phyloP scores from a whole-genome alignment of 176 grass and related monocot genomes.

The Triticum monococcum region DNA sequence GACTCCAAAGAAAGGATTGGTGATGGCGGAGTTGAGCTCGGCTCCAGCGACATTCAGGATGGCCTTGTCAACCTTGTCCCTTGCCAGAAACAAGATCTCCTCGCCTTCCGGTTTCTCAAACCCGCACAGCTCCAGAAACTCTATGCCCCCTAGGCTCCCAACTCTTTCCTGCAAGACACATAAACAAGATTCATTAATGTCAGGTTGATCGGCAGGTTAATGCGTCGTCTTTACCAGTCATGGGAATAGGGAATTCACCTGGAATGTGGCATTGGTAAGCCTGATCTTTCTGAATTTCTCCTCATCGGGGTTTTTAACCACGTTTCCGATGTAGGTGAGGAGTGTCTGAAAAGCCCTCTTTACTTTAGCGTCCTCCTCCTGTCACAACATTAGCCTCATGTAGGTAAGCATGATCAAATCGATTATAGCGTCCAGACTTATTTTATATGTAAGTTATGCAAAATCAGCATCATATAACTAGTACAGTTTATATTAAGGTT shows the following conservation, averaged over 20 bases:
- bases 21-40: conserved; percentile 88
- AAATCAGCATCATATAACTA: neutral
- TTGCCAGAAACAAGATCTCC: conserved; percentile 75
- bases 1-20: conserved; percentile 95
- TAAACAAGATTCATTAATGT: too few species aligned
- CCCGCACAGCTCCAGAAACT: conserved; percentile 88
- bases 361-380: conserved; percentile 87
- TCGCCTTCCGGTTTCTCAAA: conserved; percentile 84
- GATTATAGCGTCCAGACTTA: neutral
- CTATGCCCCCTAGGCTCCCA: conserved; percentile 79
- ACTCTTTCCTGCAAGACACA: conserved; percentile 94
- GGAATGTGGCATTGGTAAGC: conserved; percentile 76
- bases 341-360: conserved; percentile 96
- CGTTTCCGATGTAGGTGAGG: conserved; percentile 76
- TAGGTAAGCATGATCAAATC: neutral
- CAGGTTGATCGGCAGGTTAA: neutral
- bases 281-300: conserved; percentile 99
- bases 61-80: conserved; percentile 77
- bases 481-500: neutral
- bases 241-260: conserved; percentile 42
- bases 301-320: conserved; percentile 73
- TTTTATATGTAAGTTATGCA: neutral
- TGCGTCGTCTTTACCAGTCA: neutral
- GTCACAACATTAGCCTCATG: neutral
- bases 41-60: conserved; percentile 76